phyloP scores from a whole-genome alignment of 2,329 filamentous ascomycete species.

The Cladosporium halotolerans region DNA sequence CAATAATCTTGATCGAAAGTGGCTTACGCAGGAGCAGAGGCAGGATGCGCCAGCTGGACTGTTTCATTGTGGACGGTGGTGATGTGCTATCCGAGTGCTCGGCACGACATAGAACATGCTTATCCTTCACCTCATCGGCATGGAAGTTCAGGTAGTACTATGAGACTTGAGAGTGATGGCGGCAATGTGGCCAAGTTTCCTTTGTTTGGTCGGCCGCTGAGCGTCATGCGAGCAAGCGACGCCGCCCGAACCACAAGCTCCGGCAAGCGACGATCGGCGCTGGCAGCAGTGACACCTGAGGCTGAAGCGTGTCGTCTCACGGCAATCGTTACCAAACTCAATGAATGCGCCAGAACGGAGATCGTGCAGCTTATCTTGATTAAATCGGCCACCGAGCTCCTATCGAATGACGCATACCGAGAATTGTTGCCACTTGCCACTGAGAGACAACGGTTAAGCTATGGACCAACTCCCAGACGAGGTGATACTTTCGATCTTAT shows the following conservation, averaged over 20 bases:
- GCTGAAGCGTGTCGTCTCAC: too few species aligned
- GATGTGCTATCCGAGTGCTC: neutral
- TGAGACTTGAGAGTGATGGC: neutral
- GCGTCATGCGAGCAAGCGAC: constrained; percentile 2
- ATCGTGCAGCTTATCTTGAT: too few species aligned
- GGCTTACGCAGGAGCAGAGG: constrained; percentile 20
- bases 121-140: neutral
- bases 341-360: too few species aligned
- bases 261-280: too few species aligned
- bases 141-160: neutral
- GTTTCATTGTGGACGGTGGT: constrained; percentile 17
- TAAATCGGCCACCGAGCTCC: too few species aligned
- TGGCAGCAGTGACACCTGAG: too few species aligned
- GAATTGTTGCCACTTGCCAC: neutral
- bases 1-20: neutral
- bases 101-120: neutral
- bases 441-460: neutral
- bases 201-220: constrained; percentile 1
- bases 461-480: constrained; percentile 34
- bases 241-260: neutral
- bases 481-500: constrained; percentile 38
- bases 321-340: too few species aligned
- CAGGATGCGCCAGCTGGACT: constrained; percentile 18
- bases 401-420: too few species aligned
- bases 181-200: neutral